Evolutionary conservation across 305 asterid genomes (phyloP).

Genomic region (Stenogyne calaminthoides): DNA sequence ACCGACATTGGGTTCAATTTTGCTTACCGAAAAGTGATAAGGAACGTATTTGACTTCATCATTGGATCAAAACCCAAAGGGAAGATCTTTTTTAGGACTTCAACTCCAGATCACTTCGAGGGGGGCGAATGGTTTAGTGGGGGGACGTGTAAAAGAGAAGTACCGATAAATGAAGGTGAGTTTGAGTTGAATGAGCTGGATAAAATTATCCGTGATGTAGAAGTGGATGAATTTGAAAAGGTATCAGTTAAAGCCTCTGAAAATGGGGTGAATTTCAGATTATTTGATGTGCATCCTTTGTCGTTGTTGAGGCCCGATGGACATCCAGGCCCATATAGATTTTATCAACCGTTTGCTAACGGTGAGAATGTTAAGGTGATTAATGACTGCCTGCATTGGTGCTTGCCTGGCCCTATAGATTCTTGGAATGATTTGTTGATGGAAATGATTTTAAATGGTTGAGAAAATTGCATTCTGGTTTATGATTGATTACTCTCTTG

Average conservation of each 20-base stretch:
- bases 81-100: constrained; percentile 54
- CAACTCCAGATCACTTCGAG: constrained; percentile 79
- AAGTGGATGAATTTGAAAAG: constrained; percentile 54
- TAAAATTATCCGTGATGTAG: constrained; percentile 47
- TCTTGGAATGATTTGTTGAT: constrained; percentile 81
- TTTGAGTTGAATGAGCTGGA: constrained; percentile 43
- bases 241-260: constrained; percentile 45
- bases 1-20: constrained; percentile 61
- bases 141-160: constrained; percentile 59
- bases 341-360: constrained; percentile 59
- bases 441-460: constrained; percentile 61
- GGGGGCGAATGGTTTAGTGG: constrained; percentile 78
- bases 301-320: constrained; percentile 83
- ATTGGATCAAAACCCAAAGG: constrained; percentile 60
- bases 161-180: constrained; percentile 65
- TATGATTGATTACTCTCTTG: background rate
- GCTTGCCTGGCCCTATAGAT: constrained; percentile 89
- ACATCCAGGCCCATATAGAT: constrained; percentile 82
- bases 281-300: constrained; percentile 60
- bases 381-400: constrained; percentile 90
- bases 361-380: constrained; percentile 45
- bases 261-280: constrained; percentile 53
- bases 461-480: background rate
- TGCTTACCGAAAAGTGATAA: constrained; percentile 62
- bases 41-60: constrained; percentile 51